phyloP scores from a whole-genome alignment of 2,329 filamentous ascomycete species.

The Sporothrix pseudoabietina region DNA sequence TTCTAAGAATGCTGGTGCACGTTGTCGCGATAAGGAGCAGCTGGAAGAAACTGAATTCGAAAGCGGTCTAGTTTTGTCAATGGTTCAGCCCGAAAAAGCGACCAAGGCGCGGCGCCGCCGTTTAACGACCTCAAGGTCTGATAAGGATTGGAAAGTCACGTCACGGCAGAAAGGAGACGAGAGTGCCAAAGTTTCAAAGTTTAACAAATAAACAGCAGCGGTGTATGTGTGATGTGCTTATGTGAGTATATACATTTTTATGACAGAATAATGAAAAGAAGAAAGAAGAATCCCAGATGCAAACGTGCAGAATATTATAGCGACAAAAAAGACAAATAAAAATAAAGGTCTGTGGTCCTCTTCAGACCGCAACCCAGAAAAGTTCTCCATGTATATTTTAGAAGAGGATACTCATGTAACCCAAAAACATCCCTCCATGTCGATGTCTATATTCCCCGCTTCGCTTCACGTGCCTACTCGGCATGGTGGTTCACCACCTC shows the following conservation, averaged over 20 bases:
- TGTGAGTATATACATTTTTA: conserved; percentile 15
- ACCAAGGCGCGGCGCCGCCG: not conserved
- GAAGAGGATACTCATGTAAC: no score
- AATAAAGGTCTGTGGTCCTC: not conserved
- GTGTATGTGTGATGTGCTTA: not conserved
- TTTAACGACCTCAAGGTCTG: not conserved
- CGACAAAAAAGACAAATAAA: not conserved
- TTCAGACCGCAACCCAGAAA: not conserved
- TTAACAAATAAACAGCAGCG: not conserved
- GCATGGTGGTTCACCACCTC: conserved; percentile 54
- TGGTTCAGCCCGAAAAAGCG: not conserved
- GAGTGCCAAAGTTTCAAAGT: no score
- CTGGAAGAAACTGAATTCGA: not conserved
- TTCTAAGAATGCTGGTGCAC: no score
- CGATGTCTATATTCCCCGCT: not conserved
- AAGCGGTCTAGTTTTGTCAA: conserved; percentile 12
- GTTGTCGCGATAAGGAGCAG: not conserved
- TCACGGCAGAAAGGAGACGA: not conserved
- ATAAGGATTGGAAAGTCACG: not conserved
- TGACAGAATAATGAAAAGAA: not conserved
- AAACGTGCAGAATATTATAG: not conserved
- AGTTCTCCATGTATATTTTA: not conserved
- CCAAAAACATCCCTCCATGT: no score
- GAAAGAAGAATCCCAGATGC: conserved; percentile 1
- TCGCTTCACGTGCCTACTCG: not conserved